Evolutionary conservation across 371 early-diverging fungal genomes (phyloP), one percentile per base, ranked within the genome.

Genomic region (Rhizopus arrhizus): DNA sequence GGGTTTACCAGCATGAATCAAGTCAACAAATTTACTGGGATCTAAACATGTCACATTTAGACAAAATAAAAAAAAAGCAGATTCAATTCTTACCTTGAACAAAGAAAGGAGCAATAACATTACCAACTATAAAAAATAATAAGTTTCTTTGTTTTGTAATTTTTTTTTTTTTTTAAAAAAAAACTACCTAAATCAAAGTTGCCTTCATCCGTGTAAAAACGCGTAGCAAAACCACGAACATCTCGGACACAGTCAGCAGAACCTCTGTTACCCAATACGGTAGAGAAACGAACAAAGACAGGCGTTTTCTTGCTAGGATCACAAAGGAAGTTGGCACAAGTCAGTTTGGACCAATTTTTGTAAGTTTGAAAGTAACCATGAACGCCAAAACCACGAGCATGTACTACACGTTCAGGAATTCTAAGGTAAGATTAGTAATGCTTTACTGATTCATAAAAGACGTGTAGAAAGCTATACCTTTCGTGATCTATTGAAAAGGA

Each of bases 191-290:
- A 34, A 59, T 76, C 86, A 65, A 77, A 84, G 47, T 73, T 73
- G n/a, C 86, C 86, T 66, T 86, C 84, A 5, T 82, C 83, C 0
- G 86, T 86, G 58, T 83, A 86, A 62, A 86, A 81, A 22, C 83
- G 80, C 32, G 76, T 61, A 32, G 86, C 82, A 61, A 86, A 86
- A 6, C 86, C 86, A 46, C 82, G 81, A 10, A 75, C 79, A 53
- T 85, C 85, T 41, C 86, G 73, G 1, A 74, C 83, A 8, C 82
- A 78, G 58, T 85, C 85, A 8, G 80, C 57, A 4, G 78, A 74
- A 15, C 85, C 83, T 12, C 68, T 46, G 12, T 52, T 64, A n/a
- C 85, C 83, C 15, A 74, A 53, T 0, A 84, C 83, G 43, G 82
- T 85, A 4, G 85, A 85, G 61, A 86, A 75, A 11, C 86, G 80